Evolutionary conservation across 768 basidiomycete species (phyloP).

Genomic region (Mycena galericulata): DNA sequence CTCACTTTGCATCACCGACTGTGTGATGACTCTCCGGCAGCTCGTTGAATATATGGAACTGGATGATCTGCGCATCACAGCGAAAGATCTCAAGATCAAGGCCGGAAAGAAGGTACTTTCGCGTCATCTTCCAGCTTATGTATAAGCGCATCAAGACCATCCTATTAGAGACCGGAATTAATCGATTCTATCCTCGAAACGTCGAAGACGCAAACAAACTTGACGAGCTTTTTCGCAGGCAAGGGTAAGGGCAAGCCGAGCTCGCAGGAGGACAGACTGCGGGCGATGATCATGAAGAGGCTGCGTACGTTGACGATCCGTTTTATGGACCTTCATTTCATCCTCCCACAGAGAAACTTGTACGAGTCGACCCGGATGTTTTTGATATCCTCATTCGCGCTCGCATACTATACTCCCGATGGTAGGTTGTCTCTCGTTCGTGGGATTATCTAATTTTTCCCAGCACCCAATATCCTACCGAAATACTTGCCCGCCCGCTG

Average conservation of each 20-base stretch:
- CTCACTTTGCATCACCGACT: conserved; percentile 20
- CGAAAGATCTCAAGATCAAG: conserved; percentile 19
- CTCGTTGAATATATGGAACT: conserved; percentile 15
- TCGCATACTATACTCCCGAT: conserved; percentile 18
- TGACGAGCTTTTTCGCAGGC: conserved; percentile 4
- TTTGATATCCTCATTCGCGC: conserved; percentile 2
- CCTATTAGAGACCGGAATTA: conserved; percentile 11
- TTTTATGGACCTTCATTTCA: neutral
- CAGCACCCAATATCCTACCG: conserved; percentile 19
- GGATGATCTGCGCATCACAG: neutral
- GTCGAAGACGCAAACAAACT: neutral
- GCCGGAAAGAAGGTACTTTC: conserved; percentile 6
- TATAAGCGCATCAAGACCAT: neutral
- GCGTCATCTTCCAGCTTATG: neutral
- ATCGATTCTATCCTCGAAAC: conserved; percentile 8
- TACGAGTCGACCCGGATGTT: conserved; percentile 11
- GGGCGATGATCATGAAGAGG: conserved; percentile 19
- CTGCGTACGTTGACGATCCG: conserved; percentile 2
- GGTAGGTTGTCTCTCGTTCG: neutral
- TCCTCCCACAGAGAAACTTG: conserved; percentile 17
- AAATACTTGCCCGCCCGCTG: conserved; percentile 20
- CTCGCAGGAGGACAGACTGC: conserved; percentile 14
- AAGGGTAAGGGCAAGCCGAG: conserved; percentile 9
- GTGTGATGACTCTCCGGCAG: conserved; percentile 9
- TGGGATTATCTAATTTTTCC: neutral